phyloP scores from a whole-genome alignment of 495 filamentous ascomycete species.

The Cenococcum geophilum region DNA sequence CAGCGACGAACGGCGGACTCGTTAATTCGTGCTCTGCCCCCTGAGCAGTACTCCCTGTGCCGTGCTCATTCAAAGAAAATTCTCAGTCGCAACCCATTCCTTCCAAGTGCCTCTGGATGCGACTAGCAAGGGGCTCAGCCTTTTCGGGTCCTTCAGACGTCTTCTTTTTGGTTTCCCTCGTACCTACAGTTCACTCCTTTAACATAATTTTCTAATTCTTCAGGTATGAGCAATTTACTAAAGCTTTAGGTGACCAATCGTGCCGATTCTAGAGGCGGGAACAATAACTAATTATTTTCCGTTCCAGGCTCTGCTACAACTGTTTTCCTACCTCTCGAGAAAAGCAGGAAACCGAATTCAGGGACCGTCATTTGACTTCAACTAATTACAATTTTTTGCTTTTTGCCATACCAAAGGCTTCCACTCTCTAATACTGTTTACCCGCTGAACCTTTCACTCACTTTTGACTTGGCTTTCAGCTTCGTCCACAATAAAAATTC shows the following conservation, averaged over 20 bases:
- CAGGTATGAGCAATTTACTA: constrained; percentile 26
- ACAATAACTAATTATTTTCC: constrained; percentile 7
- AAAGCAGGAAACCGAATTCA: constrained; percentile 17
- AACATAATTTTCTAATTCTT: constrained; percentile 33
- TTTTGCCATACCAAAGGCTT: constrained; percentile 46
- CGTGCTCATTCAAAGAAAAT: constrained; percentile 22
- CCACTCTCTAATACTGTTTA: constrained; percentile 48
- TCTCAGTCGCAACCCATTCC: constrained; percentile 30
- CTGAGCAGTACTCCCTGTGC: constrained; percentile 30
- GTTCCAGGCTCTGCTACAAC: constrained; percentile 26
- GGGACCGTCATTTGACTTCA: constrained; percentile 43
- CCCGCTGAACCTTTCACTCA: constrained; percentile 31
- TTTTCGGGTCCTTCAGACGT: constrained; percentile 19
- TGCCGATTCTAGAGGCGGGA: neutral
- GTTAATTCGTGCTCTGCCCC: constrained; percentile 42
- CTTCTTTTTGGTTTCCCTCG: constrained; percentile 24
- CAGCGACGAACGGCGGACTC: constrained; percentile 33
- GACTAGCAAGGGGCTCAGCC: constrained; percentile 31
- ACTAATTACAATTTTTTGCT: constrained; percentile 56
- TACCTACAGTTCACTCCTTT: constrained; percentile 35
- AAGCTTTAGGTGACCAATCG: constrained; percentile 11
- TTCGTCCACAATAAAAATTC: constrained; percentile 1
- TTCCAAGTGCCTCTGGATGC: constrained; percentile 28
- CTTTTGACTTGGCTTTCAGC: constrained; percentile 17
- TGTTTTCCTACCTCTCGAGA: constrained; percentile 18